phyloP scores from a whole-genome alignment of 441 rosid genomes.

The Euphorbia celastroides region DNA sequence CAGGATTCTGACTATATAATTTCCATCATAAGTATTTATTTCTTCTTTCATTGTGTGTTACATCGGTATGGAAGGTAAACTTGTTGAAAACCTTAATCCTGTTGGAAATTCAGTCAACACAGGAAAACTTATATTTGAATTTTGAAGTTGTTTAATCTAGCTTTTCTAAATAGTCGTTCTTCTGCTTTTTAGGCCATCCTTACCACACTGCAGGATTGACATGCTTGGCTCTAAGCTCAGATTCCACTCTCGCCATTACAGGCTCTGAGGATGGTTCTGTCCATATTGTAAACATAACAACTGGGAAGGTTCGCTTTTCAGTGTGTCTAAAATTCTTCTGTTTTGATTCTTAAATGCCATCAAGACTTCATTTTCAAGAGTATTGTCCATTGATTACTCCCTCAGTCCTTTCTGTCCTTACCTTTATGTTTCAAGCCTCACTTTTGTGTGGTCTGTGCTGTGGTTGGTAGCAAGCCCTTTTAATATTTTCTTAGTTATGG shows the following conservation, averaged over 20 bases:
- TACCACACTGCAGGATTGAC: slow-evolving; percentile 77
- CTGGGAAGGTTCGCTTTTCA: slow-evolving; percentile 54
- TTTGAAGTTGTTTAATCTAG: neutral
- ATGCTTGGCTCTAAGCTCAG: slow-evolving; percentile 68
- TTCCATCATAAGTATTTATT: neutral
- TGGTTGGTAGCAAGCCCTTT: neutral
- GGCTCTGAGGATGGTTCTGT: slow-evolving; percentile 77
- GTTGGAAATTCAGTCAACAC: no score
- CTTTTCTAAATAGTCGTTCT: slow-evolving; percentile 5
- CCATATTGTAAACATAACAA: slow-evolving; percentile 67
- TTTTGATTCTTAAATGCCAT: neutral
- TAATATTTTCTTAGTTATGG: neutral
- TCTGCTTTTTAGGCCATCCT: slow-evolving; percentile 56
- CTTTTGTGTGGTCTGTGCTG: neutral
- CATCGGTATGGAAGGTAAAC: neutral
- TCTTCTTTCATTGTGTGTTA: neutral
- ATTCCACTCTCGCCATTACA: slow-evolving; percentile 68
- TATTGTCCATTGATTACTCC: neutral
- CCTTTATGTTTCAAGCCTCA: neutral
- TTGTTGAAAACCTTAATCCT: neutral
- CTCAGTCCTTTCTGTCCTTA: neutral
- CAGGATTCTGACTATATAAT: neutral
- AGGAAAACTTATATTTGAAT: no score
- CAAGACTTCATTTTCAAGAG: neutral
- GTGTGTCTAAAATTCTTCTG: neutral